Evolutionary conservation across 371 early-diverging fungal species (phyloP), one percentile per base, ranked within the genome.

Genomic region (Mucor racemosus): DNA sequence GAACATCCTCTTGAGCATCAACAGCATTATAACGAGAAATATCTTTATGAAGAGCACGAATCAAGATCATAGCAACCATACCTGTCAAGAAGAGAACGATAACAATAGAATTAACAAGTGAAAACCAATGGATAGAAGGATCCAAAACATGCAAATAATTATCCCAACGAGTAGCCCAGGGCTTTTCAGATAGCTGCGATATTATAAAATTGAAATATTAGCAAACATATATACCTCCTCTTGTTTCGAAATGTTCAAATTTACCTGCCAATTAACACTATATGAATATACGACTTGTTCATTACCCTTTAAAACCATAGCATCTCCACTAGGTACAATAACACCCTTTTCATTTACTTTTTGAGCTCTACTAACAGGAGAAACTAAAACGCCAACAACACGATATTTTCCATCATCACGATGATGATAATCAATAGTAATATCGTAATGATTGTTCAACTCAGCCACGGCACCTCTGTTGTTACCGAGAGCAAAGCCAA

Each of bases 81-180:
- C 93, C 93, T 8, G 93, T 92, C 74, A 98, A 84, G 84, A 97
- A 92, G 13, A 72, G 46, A 1, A 72, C 72, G 33, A 72, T 68
- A 21, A 72, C 53, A 34, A 60, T 62, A 7, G 72, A 72, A 31
- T 72, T 72, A 31, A 72, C 44, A 7, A 72, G 34, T 3, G 72
- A 72, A 34, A 72, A 72, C 89, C 85, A 90, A 56, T 88, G 88
- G 67, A 96, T 95, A 64, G 92, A 86, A 15, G 97, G 91, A 68
- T 96, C 95, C 11, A 85, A 78, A 9, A 91, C 88, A 58, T 91
- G 81, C 62, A 98, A 68, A 74, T 96, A 97, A 68, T 84, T 85
- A 77, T 97, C 97, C 98, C 98, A 97, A 38, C 98, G 90, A 3
- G 97, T 97, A 14, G 92, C 95, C 98, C 97, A 98, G 17, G 90